Base-by-base conservation (phyloP, 257 asterid species). In the Capsicum baccatum region DNA sequence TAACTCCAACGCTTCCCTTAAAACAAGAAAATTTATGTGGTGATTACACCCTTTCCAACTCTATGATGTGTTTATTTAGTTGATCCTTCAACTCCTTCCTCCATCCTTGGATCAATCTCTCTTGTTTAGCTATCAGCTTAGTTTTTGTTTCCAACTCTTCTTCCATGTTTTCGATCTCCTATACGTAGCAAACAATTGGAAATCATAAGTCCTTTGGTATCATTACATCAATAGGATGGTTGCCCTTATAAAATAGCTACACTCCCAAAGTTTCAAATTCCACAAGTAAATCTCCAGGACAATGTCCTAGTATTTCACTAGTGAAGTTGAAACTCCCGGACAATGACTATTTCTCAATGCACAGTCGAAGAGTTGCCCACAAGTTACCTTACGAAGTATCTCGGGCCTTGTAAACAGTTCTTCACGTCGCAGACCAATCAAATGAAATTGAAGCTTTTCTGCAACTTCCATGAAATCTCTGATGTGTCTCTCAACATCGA, bases 391-490 rank as follows among this genome's bases (percentile, higher is more conserved):
- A 35, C 83, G 88, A 13, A 96, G 93, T 84, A 89, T 90, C 88
- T 93, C 98, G 39, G 86, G 92, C 87, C 83, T 91, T 67, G 93
- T 87, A 60, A 98, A 98, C 85, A 85, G 95, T 79, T 96, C 97
- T 84, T 93, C 97, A 5, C 99, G 92, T 84, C 92, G 98, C 92
- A 96, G 89, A 81, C 98, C 86, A 81, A 92, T 91, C 48, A 96
- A 93, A 85, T 91, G 88, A 79, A 94, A 94, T 87, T 96, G 99
- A 85, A 96, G 97, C 86, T 88, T 96, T 85, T 93, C 93, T 8
- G 98, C 98, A 15, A 98, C 98, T 85, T 93, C 98, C 98, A 94
- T 96, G 86, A 96, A 96, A 86, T 96, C 98, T 90, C 97, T 89
- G 42, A 97, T 98, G 83, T 96, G 98, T 81, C 98, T 94, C 89